Base-by-base conservation (phyloP, 2,329 filamentous ascomycete genomes). In the Venturia oleaginea region DNA sequence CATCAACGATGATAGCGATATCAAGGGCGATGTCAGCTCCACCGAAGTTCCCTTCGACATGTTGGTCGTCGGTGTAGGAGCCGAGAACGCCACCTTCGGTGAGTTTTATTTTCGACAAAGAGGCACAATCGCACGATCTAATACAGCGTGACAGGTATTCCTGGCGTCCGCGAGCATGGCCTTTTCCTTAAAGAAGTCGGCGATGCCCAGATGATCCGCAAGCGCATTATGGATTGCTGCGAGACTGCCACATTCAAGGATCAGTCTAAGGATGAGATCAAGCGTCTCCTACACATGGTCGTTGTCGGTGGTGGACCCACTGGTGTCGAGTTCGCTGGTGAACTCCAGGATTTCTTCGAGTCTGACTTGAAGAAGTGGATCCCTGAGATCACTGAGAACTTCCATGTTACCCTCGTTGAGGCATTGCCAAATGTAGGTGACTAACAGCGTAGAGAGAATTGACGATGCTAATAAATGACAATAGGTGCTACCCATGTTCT, bases 141-240 rank as follows among this genome's bases (percentile, higher is more conserved):
- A 57, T 57, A n/a, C 51, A 27, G 1, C 10, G 8, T 34, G 19
- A 34, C 67, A 85, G 83, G 84, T 71, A 97, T 99, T 72, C 92
- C 91, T 64, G 94, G 94, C 76, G 94, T 99, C 65, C 87, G 86
- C 70, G 94, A 99, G 79, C 81, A 99, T 82, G 93, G 91, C 71
- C 96, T 92, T 81, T 99, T 99, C 85, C 80, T 99, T 75, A 99
- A 99, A 84, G 95, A 99, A 80, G 96, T 99, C 74, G 86, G 84
- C 69, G 95, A 99, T 76, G 94, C 94, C 65, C 94, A 99, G 79
- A 85, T 86, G 73, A 99, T 99, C 75, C 91, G 94, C 74, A 97
- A 93, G 83, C 92, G 91, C 79, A 97, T 99, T 78, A 99, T 99
- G 94, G 94, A 99, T 81, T 99, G 94, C 76, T 92, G 96, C 71